Percentiles rank a stretch among this genome's conserved stretches.
These are phyloP conservation scores for Abrus precatorius DNA, from an alignment of 306 rosid species.

Conservation along the genomic window DNA sequence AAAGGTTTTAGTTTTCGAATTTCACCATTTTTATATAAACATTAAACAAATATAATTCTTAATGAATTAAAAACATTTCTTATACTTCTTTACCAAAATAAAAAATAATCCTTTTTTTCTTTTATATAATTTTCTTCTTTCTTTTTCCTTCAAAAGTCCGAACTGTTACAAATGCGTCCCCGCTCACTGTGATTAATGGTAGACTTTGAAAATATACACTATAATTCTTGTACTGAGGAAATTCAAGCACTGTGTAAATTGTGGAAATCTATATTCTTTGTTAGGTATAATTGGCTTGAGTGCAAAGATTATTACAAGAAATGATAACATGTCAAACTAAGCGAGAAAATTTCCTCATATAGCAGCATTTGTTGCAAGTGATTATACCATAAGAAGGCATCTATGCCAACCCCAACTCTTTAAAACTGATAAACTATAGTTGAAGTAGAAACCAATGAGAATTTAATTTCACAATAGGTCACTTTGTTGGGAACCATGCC, in stretches of 20 bases:
- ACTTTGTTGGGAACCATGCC: slow-evolving; percentile 43
- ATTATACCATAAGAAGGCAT: neutral
- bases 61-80: too few relatives aligned
- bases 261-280: neutral
- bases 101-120: too few relatives aligned
- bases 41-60: too few relatives aligned
- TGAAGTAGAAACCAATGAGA: slow-evolving; percentile 14
- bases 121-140: neutral
- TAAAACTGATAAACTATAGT: neutral
- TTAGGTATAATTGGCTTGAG: neutral
- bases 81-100: too few relatives aligned
- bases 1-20: too few relatives aligned
- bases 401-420: neutral
- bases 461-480: neutral
- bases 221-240: neutral
- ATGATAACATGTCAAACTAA: neutral
- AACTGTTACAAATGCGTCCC: neutral
- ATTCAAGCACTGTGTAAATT: neutral
- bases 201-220: neutral
- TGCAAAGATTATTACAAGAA: slow-evolving; percentile 14
- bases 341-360: slow-evolving; percentile 2
- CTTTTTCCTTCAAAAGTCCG: neutral
- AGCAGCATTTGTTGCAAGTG: slow-evolving; percentile 6
- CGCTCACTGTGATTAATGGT: neutral
- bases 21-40: too few relatives aligned